phyloP scores from a whole-genome alignment of 2,329 filamentous ascomycete genomes.

The Pseudogymnoascus sp. region DNA sequence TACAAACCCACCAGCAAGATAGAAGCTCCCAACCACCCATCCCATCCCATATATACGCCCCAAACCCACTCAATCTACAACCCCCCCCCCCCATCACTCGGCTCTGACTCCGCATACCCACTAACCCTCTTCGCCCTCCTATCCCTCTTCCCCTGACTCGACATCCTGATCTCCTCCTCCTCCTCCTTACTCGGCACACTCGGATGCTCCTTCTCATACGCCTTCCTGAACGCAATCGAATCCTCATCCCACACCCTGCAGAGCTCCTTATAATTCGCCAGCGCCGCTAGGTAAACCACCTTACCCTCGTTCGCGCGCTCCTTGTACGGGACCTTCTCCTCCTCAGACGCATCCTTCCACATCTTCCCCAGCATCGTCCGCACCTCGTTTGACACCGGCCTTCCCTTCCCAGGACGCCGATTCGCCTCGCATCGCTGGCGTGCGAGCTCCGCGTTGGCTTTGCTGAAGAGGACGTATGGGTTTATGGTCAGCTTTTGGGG shows the following conservation, averaged over 20 bases:
- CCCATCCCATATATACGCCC: background rate
- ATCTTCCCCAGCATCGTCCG: conserved; percentile 78
- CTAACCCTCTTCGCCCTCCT: conserved; percentile 27
- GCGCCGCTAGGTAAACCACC: conserved; percentile 48
- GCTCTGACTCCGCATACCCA: conserved; percentile 20
- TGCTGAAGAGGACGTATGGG: conserved; percentile 84
- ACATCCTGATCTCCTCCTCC: conserved; percentile 10
- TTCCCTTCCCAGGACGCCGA: conserved; percentile 55
- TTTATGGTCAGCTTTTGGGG: conserved; percentile 71
- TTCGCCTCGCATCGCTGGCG: conserved; percentile 54
- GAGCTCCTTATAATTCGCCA: conserved; percentile 53
- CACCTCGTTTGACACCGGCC: conserved; percentile 69
- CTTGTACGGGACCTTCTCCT: conserved; percentile 69
- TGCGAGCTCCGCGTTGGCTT: conserved; percentile 60
- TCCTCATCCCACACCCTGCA: conserved; percentile 64
- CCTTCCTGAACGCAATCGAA: conserved; percentile 45
- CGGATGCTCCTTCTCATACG: conserved; percentile 48
- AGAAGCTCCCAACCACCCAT: background rate
- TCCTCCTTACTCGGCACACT: conserved; percentile 32
- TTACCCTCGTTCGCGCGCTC: conserved; percentile 67
- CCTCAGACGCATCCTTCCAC: conserved; percentile 72
- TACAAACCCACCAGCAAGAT: background rate
- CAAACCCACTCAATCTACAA: background rate
- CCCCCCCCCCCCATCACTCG: background rate
- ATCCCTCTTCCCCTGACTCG: conserved; percentile 25